phyloP scores from a whole-genome alignment of 2,329 filamentous ascomycete genomes.

The Xylaria sp. region DNA sequence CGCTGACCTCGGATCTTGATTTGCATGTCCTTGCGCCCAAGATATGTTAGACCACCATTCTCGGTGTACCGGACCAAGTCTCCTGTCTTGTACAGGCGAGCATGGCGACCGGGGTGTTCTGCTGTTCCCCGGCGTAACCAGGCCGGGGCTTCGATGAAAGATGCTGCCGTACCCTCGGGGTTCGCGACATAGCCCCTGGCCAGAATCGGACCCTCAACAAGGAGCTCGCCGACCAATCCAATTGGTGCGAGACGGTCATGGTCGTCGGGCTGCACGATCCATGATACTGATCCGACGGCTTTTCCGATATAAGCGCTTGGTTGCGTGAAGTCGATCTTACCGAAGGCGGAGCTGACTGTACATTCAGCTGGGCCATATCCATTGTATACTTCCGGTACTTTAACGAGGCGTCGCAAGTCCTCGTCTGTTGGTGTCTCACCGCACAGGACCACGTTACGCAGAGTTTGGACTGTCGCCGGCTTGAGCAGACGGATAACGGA shows the following conservation, averaged over 20 bases:
- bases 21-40: slow-evolving; percentile 19
- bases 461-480: background rate
- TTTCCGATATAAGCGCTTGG: slow-evolving; percentile 1
- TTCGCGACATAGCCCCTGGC: slow-evolving; percentile 2
- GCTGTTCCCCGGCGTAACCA: slow-evolving; percentile 10
- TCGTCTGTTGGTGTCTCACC: slow-evolving; percentile 14
- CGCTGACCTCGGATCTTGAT: slow-evolving; percentile 22
- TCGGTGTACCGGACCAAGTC: slow-evolving; percentile 12
- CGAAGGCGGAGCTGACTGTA: slow-evolving; percentile 1
- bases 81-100: slow-evolving; percentile 17
- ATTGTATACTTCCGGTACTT: slow-evolving; percentile 8
- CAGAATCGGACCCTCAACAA: slow-evolving; percentile 9
- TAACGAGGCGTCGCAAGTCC: background rate
- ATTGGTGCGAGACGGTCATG: background rate
- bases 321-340: background rate
- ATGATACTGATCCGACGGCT: background rate
- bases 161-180: background rate
- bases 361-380: slow-evolving; percentile 14
- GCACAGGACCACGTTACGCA: background rate
- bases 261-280: slow-evolving; percentile 4
- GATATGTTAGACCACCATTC: slow-evolving; percentile 6
- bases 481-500: slow-evolving; percentile 3
- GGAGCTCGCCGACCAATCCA: slow-evolving; percentile 14
- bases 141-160: slow-evolving; percentile 8
- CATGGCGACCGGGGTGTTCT: background rate